Base-by-base conservation (phyloP, 148 eudicot genomes). In the Salicornia ramosissima region DNA sequence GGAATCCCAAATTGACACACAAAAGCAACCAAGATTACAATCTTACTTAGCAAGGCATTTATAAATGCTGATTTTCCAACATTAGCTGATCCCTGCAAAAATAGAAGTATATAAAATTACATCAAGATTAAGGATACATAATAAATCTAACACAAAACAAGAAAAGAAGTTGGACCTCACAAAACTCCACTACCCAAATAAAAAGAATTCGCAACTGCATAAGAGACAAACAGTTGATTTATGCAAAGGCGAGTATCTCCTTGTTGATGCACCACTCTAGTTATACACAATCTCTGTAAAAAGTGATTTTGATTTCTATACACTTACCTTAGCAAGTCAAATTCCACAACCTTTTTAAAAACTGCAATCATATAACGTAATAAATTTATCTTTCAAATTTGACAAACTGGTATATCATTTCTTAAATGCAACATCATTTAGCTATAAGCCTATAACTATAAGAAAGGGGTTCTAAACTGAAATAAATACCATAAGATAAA, bases 21-120 rank as follows among this genome's bases (percentile, higher is more conserved):
- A 54, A 72, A 61, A 19, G 13, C 14, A 52, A 52, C 29, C 13
- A 54, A 51, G 21, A 24, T 24, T 70, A 42, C 9, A 46, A 60
- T 53, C 97, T 86, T 90, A 94, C 98, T 87, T 51, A 94, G 79
- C 30, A 90, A 25, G 19, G 98, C 92, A 81, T 81, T 94, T 78
- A 94, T 90, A 72, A 94, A 94, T 13, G 98, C 98, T 36, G 98
- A 94, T 83, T 94, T 94, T 69, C 98, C 98, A 74, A 94, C 98
- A 80, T 94, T 94, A 68, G 98, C 98, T 47, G 92, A 79, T 51
- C 99, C 99, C 99, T 94, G 78, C 34, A 75, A 33, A 36, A 67
- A 63, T 14, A 71, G 40, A 83, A 71, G 56, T 24, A 15, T 30
- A 58, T 61, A 0, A 33, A 9, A 18, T 18, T 3, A 21, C 16